Base-by-base conservation (phyloP, 2,329 filamentous ascomycete genomes). In the Sordariomycetes sp. region DNA sequence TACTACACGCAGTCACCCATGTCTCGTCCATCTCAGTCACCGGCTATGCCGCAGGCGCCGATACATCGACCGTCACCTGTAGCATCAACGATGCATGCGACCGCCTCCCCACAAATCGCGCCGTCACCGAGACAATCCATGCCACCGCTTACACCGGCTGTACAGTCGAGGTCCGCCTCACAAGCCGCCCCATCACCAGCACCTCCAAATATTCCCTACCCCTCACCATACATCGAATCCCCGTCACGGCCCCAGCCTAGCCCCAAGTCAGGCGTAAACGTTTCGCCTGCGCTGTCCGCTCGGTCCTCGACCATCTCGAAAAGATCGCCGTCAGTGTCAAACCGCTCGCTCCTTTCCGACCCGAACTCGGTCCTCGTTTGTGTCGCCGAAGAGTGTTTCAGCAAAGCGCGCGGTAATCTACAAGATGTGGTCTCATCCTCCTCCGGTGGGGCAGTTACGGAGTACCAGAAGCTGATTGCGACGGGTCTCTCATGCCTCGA, bases 381-480 rank as follows among this genome's bases (percentile, higher is more conserved):
- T n/a, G 75, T 90, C 15, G 86, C 87, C 2, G 87, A 92, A 63
- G 87, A 92, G 62, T 90, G 87, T 63, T 81, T 91, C 56, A 72
- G 73, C 28, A 84, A 82, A 56, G 88, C 88, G 17, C 81, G 85
- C 59, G 58, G 50, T 3, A 61, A 45, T 45, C 59, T 62, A 17
- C 68, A 69, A 1, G 75, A 82, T 59, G 76, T 76, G 1, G 68
- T 82, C 2, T 76, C 79, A 20, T 70, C 71, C 20, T 72, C 76
- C 2, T 74, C 79, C 57, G 69, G 78, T 56, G 67, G 71, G 1
- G 70, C 71, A 50, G 71, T 72, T 65, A 65, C 63, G 15, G 76
- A 84, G 60, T 90, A 91, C 64, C 81, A 89, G 62, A 84, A 82
- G 61, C 67, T 91, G 55, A 80, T 92, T 61, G 81, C 86, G 0